These are phyloP conservation scores for Penicillium herquei DNA, from an alignment of 495 filamentous ascomycete species.

Conservation along the genomic window DNA sequence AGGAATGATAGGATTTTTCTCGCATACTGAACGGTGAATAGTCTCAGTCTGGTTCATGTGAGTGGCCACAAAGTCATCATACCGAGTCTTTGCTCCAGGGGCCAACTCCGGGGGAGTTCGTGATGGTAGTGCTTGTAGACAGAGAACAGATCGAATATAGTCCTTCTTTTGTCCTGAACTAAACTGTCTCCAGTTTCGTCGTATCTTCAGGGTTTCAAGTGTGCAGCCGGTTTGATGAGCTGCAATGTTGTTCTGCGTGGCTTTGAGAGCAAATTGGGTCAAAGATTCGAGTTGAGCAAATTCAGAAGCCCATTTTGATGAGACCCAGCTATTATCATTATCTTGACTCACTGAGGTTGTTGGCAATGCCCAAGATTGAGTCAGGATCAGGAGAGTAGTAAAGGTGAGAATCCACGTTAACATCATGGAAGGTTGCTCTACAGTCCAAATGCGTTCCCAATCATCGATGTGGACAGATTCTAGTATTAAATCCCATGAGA, in stretches of 20 bases:
- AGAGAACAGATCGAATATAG: not conserved
- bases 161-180: not conserved
- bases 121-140: not conserved
- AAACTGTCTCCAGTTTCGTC: slow-evolving; percentile 1
- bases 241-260: not conserved
- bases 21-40: not conserved
- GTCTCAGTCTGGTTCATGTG: not conserved
- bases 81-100: not conserved
- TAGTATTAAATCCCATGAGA: too few relatives aligned
- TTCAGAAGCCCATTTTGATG: not conserved
- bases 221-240: not conserved
- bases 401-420: too few relatives aligned
- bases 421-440: too few relatives aligned
- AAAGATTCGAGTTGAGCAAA: not conserved
- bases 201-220: not conserved
- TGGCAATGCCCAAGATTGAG: too few relatives aligned
- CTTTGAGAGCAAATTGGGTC: not conserved
- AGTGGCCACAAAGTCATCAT: slow-evolving; percentile 2
- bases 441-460: too few relatives aligned
- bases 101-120: not conserved
- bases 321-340: too few relatives aligned
- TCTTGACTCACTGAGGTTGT: too few relatives aligned
- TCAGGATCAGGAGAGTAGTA: too few relatives aligned
- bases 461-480: too few relatives aligned
- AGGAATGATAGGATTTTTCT: too few relatives aligned